Evolutionary conservation across 192 early-diverging fungal species (phyloP), one percentile per base, ranked within the genome.

Genomic region (Backusella westeae): DNA sequence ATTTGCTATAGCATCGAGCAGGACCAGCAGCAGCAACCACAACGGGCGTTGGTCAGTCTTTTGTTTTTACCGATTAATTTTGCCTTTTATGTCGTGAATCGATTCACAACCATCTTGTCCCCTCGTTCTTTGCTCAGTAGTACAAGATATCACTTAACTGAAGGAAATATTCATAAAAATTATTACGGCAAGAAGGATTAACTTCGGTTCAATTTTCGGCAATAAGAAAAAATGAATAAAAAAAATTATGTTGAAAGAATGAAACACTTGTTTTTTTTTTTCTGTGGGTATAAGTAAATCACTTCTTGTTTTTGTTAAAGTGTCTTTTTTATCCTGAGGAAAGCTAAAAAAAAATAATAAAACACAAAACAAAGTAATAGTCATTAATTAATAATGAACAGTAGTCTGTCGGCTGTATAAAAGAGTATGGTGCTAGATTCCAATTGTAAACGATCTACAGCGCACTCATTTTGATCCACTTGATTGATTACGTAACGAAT

Each of bases 41-140:
- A 74, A 63, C 67, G 72, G 41, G 41, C 69, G 32, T 42, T 86
- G 19, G 72, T 73, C 39, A 75, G 79, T 26, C 53, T 86, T 4
- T 71, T 90, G 63, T 85, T 87, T 75, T 80, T 90, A 69, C 89
- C 89, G 6, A 71, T 90, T 69, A 90, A 87, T 29, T 74, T 90
- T 29, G 74, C 85, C 3, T 71, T 90, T 6, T 78, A 77, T 76
- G 52, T 73, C 3, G 26, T 67, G 10, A 71, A 69, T 34, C 59
- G 75, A 67, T 72, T 83, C 26, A 77, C 78, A 2, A 34, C 52
- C 6, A 66, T 83, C 2, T 42, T 83, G 26, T 78, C 82, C 9
- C 56, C 56, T 63, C 56, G 56, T 29, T 63, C 56, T 26, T 63
- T 63, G 26, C 56, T 63, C 9, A 63, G 56, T 63, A 63, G 56